phyloP scores from a whole-genome alignment of 345 rosid species.

The Streptanthus diversifolius region DNA sequence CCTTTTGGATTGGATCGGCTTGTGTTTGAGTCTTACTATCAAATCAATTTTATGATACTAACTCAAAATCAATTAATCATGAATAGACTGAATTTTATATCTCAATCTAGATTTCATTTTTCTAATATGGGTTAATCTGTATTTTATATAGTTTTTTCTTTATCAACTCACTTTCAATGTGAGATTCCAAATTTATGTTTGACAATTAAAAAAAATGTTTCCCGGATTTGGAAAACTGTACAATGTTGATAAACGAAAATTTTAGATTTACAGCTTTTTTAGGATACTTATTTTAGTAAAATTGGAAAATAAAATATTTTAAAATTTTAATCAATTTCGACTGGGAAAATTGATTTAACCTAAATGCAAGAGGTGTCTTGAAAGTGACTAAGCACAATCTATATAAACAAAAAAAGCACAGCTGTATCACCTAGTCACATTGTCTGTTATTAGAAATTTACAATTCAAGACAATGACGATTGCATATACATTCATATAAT shows the following conservation, averaged over 20 bases:
- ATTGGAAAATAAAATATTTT: neutral
- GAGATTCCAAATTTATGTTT: neutral
- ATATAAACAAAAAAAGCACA: constrained; percentile 19
- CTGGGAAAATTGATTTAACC: too few species aligned
- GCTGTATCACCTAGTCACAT: constrained; percentile 27
- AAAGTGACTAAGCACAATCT: constrained; percentile 32
- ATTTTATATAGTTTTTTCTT: neutral
- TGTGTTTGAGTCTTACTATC: too few species aligned
- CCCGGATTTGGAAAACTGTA: too few species aligned
- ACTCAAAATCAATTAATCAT: too few species aligned
- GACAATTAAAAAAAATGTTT: too few species aligned
- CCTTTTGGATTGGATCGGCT: too few species aligned
- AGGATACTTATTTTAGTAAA: neutral
- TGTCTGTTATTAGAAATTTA: constrained; percentile 19
- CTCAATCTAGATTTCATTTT: too few species aligned
- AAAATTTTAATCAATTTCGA: too few species aligned
- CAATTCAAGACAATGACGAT: constrained; percentile 26
- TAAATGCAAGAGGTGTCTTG: constrained; percentile 20
- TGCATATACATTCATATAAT: neutral
- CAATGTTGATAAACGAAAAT: too few species aligned
- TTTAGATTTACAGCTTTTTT: neutral
- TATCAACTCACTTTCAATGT: neutral
- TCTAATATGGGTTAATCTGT: neutral
- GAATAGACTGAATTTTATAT: too few species aligned
- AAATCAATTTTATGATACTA: too few species aligned